These are phyloP conservation scores for Tricholoma furcatifolium DNA, from an alignment of 768 basidiomycete species.

Conservation along the genomic window DNA sequence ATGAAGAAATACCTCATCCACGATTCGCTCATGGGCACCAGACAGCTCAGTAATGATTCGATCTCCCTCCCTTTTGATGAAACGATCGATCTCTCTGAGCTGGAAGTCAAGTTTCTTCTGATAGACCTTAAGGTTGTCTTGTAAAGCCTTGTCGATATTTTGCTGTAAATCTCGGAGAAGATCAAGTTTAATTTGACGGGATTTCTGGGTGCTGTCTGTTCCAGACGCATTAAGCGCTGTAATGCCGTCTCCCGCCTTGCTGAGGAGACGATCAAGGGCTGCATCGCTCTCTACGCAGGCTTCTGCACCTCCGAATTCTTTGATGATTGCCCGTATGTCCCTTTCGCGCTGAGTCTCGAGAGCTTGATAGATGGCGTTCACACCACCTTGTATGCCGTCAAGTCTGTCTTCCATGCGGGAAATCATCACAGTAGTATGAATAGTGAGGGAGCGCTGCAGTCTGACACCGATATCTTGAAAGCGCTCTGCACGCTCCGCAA, in stretches of 20 bases:
- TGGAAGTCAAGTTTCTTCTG: not conserved
- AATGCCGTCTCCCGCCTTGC: not conserved
- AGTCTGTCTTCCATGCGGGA: not conserved
- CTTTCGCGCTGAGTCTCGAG: not conserved
- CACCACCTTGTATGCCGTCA: not conserved
- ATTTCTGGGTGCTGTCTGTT: not conserved
- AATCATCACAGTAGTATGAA: not conserved
- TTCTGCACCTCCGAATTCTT: not conserved
- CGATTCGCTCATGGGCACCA: not conserved
- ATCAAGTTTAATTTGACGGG: not conserved
- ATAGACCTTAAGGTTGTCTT: not conserved
- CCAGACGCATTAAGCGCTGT: not conserved
- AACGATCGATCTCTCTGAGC: not conserved
- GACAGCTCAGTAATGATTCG: not conserved
- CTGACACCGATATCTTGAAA: not conserved
- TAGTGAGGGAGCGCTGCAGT: not conserved
- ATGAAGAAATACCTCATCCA: not conserved
- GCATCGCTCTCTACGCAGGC: not conserved
- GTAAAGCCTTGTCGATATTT: not conserved
- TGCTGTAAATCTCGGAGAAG: not conserved
- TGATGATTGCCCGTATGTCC: not conserved
- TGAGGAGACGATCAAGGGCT: not conserved
- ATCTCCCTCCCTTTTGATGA: not conserved
- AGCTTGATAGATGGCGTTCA: not conserved
- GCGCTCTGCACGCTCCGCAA: not conserved